These are phyloP conservation scores for Bondarzewia mesenterica DNA, from an alignment of 1,284 basidiomycete species.

Conservation along the genomic window DNA sequence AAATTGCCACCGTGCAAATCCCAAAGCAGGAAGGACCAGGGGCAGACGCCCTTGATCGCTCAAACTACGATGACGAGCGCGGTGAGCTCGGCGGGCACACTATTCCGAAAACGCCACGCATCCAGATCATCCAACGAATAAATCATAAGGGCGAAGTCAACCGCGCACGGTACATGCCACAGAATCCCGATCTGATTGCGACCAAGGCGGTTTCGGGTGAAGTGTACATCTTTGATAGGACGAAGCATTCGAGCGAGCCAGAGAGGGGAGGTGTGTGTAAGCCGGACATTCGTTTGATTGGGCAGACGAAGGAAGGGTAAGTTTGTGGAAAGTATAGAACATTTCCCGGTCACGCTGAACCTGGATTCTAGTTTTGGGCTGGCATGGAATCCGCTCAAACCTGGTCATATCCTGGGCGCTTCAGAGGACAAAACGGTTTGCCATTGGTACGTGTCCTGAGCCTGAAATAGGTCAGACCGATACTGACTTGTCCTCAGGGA, in stretches of 20 bases:
- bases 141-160: conserved; percentile 97
- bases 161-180: conserved; percentile 96
- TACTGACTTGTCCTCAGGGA: conserved; percentile 53
- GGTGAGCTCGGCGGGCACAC: conserved; percentile 87
- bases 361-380: conserved; percentile 72
- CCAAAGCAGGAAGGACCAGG: conserved; percentile 68
- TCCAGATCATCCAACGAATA: conserved; percentile 91
- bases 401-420: conserved; percentile 85
- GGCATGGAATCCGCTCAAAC: conserved; percentile 81
- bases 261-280: conserved; percentile 78
- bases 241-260: conserved; percentile 93
- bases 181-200: conserved; percentile 95
- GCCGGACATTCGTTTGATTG: conserved; percentile 87
- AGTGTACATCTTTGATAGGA: conserved; percentile 92
- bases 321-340: conserved; percentile 20
- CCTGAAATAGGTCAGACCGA: conserved; percentile 3
- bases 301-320: conserved; percentile 91
- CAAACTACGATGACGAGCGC: conserved; percentile 88
- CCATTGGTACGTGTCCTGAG: conserved; percentile 62
- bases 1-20: conserved; percentile 92
- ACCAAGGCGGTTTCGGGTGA: conserved; percentile 90
- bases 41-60: conserved; percentile 68
- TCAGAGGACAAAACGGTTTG: conserved; percentile 97
- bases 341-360: background rate
- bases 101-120: conserved; percentile 70